These are phyloP conservation scores for Paramecium primaurelia DNA, from an alignment of 73 alveolate species.

Conservation along the genomic window DNA sequence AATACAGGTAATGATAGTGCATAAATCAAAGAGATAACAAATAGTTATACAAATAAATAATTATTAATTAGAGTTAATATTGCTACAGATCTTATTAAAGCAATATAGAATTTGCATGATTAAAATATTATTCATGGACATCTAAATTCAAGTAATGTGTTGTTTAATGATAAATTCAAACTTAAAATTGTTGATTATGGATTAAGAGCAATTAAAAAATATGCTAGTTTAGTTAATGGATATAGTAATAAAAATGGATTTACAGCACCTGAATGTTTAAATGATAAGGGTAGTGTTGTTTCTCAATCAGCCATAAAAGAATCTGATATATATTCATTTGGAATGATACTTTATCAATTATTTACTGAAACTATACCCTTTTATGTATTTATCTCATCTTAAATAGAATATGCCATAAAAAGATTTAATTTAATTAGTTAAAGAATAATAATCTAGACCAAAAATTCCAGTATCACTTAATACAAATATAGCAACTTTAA, in stretches of 20 bases:
- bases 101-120: neutral
- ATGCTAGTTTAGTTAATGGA: constrained; percentile 20
- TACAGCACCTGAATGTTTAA: constrained; percentile 37
- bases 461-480: neutral
- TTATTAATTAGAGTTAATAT: neutral
- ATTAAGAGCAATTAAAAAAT: constrained; percentile 14
- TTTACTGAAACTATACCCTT: constrained; percentile 15
- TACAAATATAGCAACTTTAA: neutral
- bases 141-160: neutral
- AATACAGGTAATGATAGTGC: neutral
- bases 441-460: neutral
- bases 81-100: neutral
- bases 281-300: constrained; percentile 30
- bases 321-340: constrained; percentile 7
- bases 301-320: neutral
- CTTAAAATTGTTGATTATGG: constrained; percentile 43
- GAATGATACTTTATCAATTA: constrained; percentile 27
- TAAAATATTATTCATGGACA: constrained; percentile 18
- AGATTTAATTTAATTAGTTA: neutral
- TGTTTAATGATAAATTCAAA: neutral
- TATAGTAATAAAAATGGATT: constrained; percentile 15
- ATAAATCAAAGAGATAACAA: neutral
- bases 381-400: neutral
- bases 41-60: neutral
- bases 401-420: neutral